Evolutionary conservation across 2,329 filamentous ascomycete species (phyloP).

Genomic region (Corniculantispora saksenae): DNA sequence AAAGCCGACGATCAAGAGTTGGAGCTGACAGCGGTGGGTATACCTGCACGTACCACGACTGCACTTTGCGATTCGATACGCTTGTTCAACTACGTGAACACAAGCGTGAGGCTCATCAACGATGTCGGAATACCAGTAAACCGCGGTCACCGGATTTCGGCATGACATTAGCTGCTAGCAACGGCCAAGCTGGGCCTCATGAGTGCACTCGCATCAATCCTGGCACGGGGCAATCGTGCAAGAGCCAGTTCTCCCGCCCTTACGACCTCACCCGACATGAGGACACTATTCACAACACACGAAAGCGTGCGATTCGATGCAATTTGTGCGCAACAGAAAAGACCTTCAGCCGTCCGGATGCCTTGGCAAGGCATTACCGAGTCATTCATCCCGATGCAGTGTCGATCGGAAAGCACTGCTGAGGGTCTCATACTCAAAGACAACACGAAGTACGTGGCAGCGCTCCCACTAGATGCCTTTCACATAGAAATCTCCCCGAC

Average conservation of each 20-base stretch:
- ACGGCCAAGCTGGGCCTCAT: slow-evolving; percentile 91
- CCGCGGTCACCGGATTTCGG: slow-evolving; percentile 34
- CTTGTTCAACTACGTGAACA: slow-evolving; percentile 87
- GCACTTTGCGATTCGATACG: slow-evolving; percentile 83
- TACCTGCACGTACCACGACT: slow-evolving; percentile 94
- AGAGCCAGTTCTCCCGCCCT: too few relatives aligned
- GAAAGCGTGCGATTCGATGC: neutral
- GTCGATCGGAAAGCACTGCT: too few relatives aligned
- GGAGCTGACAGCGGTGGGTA: slow-evolving; percentile 84
- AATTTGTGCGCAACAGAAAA: neutral
- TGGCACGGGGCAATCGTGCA: neutral
- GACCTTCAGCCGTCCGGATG: neutral
- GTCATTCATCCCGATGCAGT: neutral
- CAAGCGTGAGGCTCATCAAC: slow-evolving; percentile 89
- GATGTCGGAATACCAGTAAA: slow-evolving; percentile 52
- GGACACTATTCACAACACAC: neutral
- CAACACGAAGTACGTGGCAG: too few relatives aligned
- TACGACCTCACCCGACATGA: neutral
- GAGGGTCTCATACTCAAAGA: too few relatives aligned
- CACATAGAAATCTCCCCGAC: too few relatives aligned
- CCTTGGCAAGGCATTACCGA: neutral
- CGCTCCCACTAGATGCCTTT: too few relatives aligned
- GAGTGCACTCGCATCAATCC: neutral
- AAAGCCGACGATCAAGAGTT: slow-evolving; percentile 60
- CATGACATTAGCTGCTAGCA: slow-evolving; percentile 60